Evolutionary conservation across 305 asterid genomes (phyloP), one percentile per base, ranked within the genome.

Genomic region (Euphrasia arctica): DNA sequence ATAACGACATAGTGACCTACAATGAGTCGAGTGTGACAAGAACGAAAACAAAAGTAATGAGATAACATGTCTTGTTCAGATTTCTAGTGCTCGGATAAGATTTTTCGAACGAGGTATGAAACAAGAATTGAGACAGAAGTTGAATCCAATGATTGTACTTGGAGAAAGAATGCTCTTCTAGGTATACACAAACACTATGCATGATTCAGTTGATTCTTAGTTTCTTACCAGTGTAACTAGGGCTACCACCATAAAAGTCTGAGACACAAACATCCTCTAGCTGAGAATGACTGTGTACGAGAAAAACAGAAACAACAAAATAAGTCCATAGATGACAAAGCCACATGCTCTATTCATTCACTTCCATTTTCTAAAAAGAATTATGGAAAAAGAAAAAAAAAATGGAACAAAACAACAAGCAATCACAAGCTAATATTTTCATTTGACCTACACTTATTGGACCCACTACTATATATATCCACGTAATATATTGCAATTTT

Each of bases 1-100:
- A 92, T 83, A 60, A 92, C 85, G 45, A 92, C 70, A 64, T 90
- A 90, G 67, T 92, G 98, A 75, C 98, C 98, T 92, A 81, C 52
- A 72, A 47, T 11, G 74, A 39, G 58, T 64, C 9, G 71, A 39
- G 51, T 28, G 52, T 55, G 22, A 57, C 9, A n/a, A 39, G 67
- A 14, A 56, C 49, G 1, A 13, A 55, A 25, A 42, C 34, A 22
- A n/a, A 52, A 60, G 14, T 63, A 49, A 54, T 28, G 52, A 62
- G 57, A 34, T 56, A 47, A 13, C 18, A n/a, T 7, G 9, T 10
- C 32, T 11, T 9, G 54, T 60, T 31, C 28, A 32, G 47, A 57
- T 62, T 55, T 63, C 69, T 36, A 42, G 39, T 27, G 57, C 13
- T 58, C n/a, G 49, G 65, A 66, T 52, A 14, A 34, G 1, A 29